Evolutionary conservation across 2,329 filamentous ascomycete genomes (phyloP), one percentile per base, ranked within the genome.

Genomic region (Hypoxylon sp.): DNA sequence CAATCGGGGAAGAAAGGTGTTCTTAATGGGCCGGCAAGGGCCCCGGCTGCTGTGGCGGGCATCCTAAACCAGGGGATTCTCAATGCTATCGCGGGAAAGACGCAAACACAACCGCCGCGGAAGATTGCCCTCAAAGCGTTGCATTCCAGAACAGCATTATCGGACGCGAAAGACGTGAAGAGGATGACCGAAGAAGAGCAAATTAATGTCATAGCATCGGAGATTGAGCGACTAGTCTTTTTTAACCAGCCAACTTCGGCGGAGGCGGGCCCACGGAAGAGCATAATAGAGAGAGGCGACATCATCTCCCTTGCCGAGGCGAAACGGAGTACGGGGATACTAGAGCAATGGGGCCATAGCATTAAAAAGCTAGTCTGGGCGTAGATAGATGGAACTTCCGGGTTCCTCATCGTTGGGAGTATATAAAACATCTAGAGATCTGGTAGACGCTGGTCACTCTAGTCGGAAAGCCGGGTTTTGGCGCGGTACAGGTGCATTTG

Each of bases 351-450:
- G 76, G 93, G 94, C 1, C 94, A 98, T 83, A 92, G 91, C 66
- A 86, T 98, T 75, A 98, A 97, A 88, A 97, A 93, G 84, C 82
- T 98, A 78, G 94, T 99, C 11, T 98, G 96, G 96, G 88, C 87
- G 53, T 86, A 76, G 64, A 55, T 42, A 76, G 64, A 57, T 42
- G 27, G 17, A 35, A 42, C 31, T 27, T 61, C 8, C n/a, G 14
- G 6, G 33, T 60, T 37, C 22, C 6, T 51, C 20, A n/a, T 37
- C n/a, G 22, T 33, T 31, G 35, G 44, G 61, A 48, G 37, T 30
- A 58, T 6, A 49, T 44, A 46, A 33, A 40, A 66, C 68, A 62
- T 65, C 60, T 44, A 17, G 40, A 66, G 61, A 33, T 17, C 40
- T 63, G 50, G 44, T 61, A 64, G 61, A 30, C 13, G 14, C 11